Percentiles rank a stretch among this genome's conserved stretches.
Conservation (phyloP, 1,284 basidiomycete species). For the Trichosporon inkin region DNA sequence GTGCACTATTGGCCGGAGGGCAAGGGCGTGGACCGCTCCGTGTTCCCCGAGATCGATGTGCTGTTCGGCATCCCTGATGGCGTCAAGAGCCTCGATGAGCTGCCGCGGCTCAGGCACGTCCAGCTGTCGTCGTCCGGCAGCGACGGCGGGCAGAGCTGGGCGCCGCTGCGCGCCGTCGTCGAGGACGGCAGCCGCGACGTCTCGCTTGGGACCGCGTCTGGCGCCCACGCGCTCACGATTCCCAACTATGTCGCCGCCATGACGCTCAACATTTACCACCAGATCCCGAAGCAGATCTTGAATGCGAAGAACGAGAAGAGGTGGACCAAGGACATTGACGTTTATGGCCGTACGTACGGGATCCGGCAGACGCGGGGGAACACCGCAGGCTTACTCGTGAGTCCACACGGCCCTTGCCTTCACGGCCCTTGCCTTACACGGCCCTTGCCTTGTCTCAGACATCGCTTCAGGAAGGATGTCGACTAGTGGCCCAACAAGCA, state of each 20-base stretch:
- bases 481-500: too few relatives aligned
- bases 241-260: slow-evolving; percentile 42
- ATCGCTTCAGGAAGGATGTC: too few relatives aligned
- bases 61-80: slow-evolving; percentile 15
- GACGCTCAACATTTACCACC: slow-evolving; percentile 37
- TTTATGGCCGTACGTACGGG: slow-evolving; percentile 30
- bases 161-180: neutral
- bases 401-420: neutral
- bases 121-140: slow-evolving; percentile 39
- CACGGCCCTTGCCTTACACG: too few relatives aligned
- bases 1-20: slow-evolving; percentile 1
- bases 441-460: too few relatives aligned
- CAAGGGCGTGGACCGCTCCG: neutral
- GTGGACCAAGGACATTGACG: slow-evolving; percentile 33
- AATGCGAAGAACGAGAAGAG: slow-evolving; percentile 26
- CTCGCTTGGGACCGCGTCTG: slow-evolving; percentile 38
- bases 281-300: slow-evolving; percentile 34
- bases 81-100: slow-evolving; percentile 19
- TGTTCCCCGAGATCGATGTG: neutral
- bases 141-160: slow-evolving; percentile 21
- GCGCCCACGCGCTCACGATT: slow-evolving; percentile 44
- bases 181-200: slow-evolving; percentile 15
- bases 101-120: slow-evolving; percentile 35
- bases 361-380: slow-evolving; percentile 30
- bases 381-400: slow-evolving; percentile 39